phyloP scores from a whole-genome alignment of 352 stramenopile genomes.

The Phytophthora nicotianae region DNA sequence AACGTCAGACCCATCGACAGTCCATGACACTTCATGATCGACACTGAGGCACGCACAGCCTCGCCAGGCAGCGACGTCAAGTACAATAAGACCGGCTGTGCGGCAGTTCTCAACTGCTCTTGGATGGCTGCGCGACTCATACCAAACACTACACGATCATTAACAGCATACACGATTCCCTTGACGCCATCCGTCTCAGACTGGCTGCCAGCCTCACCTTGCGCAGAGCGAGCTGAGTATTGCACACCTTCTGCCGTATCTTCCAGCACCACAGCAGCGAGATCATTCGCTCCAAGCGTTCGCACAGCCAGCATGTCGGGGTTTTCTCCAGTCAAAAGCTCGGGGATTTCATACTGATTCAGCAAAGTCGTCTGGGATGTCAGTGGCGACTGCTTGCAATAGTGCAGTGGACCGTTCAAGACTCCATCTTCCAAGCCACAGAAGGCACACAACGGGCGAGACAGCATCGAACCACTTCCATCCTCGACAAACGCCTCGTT shows the following conservation, averaged over 20 bases:
- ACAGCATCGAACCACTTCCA: conserved; percentile 1
- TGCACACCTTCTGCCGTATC: conserved; percentile 43
- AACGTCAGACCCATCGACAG: conserved; percentile 51
- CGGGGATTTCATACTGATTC: conserved; percentile 59
- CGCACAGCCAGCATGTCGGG: conserved; percentile 32
- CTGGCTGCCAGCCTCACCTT: conserved; percentile 7
- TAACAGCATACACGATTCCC: conserved; percentile 55
- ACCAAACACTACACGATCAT: conserved; percentile 57
- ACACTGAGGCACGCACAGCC: conserved; percentile 62
- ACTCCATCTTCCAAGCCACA: conserved; percentile 71
- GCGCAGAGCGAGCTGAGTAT: conserved; percentile 30
- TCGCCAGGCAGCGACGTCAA: conserved; percentile 51
- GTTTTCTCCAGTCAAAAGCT: conserved; percentile 39
- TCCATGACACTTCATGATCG: conserved; percentile 60
- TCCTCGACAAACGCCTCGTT: conserved; percentile 5
- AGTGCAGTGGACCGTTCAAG: conserved; percentile 57
- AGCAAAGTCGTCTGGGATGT: conserved; percentile 44
- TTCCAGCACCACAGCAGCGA: conserved; percentile 35
- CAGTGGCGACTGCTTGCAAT: conserved; percentile 61
- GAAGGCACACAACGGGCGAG: conserved; percentile 43
- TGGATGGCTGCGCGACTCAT: conserved; percentile 43
- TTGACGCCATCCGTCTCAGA: conserved; percentile 11
- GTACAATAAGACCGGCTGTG: conserved; percentile 48
- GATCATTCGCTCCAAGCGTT: conserved; percentile 28
- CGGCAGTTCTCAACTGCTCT: conserved; percentile 40